Base-by-base conservation (phyloP, 768 basidiomycete genomes). In the Pleurotus pulmonarius region DNA sequence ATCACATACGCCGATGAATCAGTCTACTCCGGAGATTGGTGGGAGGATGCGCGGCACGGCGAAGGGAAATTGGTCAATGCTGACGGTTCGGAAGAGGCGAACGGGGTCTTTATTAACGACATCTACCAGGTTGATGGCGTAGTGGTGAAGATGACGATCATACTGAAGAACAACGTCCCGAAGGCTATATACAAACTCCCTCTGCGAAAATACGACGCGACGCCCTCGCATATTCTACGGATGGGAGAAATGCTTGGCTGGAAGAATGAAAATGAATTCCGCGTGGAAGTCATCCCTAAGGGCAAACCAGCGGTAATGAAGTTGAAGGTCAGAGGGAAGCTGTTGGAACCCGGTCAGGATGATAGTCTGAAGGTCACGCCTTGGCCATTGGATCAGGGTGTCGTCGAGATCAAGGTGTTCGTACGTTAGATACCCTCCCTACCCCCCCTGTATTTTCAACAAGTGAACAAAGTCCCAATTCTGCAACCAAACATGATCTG, bases 1-100 rank as follows among this genome's bases (percentile, higher is more conserved):
- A 47, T 60, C 26, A 59, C 60, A 15, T 61, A 61, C 22, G 58
- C 48, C 15, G 58, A 57, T 24, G 59, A 47, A 7, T 51, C 60
- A 9, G 46, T 56, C 3, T 61, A 61, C 34, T 47, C 59, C 7
- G 60, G 60, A 44, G 59, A 53, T 39, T 61, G 60, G 60, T 59
- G 46, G 52, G 25, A 57, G 12, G 59, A 56, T 37, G 22, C 26
- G 43, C 37, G 60, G 18, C 57, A 61, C 18, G 60, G 60, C 5
- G 37, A 51, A 9, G 59, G 59, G 20, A 59, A 51, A 49, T 12
- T 57, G 25, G 45, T 53, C 18, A 40, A 47, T 12, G n/a, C 46
- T 40, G 56, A 57, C 13, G 43, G 39, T 13, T 39, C 25, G 34
- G 20, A 39, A 16, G 39, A 29, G 22, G 37, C 22, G 18, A 56